Evolutionary conservation across 139 green algal species (phyloP).

Genomic region (Zygnema circumcarinatum): DNA sequence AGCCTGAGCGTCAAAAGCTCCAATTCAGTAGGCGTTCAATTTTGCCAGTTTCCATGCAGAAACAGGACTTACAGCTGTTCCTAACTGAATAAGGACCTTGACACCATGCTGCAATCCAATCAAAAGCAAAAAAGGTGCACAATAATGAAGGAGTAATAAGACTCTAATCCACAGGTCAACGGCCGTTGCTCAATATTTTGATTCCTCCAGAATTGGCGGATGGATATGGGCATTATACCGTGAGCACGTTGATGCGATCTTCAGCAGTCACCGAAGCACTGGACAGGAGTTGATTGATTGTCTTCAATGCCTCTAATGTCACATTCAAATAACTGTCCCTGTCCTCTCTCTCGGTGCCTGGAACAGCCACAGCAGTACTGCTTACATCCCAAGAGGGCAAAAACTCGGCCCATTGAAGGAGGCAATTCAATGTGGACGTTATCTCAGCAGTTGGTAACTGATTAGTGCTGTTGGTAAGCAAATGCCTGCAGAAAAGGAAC

Average conservation of each 20-base stretch:
- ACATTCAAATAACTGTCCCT: background rate
- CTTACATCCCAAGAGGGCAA: background rate
- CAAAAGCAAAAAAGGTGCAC: too few species aligned
- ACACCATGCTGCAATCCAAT: too few species aligned
- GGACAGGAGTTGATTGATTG: background rate
- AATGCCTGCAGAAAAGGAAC: background rate
- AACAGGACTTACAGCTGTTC: background rate
- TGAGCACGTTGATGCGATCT: background rate
- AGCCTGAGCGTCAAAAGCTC: too few species aligned
- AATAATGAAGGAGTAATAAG: too few species aligned
- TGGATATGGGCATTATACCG: too few species aligned
- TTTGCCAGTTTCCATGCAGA: too few species aligned
- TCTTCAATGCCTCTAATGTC: background rate
- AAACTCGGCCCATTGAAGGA: background rate
- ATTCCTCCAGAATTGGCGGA: too few species aligned
- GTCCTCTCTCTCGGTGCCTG: background rate
- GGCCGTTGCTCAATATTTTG: too few species aligned
- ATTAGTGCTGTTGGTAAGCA: background rate
- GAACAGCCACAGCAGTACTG: background rate
- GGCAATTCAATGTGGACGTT: background rate
- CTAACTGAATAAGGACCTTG: too few species aligned
- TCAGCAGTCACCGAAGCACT: background rate
- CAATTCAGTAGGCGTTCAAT: too few species aligned
- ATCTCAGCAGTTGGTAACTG: background rate
- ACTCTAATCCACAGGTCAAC: too few species aligned